Percentiles rank a stretch among this genome's conserved stretches.
These are phyloP conservation scores for Trichoderma afroharzianum DNA, from an alignment of 2,329 filamentous ascomycete species.

Conservation along the genomic window DNA sequence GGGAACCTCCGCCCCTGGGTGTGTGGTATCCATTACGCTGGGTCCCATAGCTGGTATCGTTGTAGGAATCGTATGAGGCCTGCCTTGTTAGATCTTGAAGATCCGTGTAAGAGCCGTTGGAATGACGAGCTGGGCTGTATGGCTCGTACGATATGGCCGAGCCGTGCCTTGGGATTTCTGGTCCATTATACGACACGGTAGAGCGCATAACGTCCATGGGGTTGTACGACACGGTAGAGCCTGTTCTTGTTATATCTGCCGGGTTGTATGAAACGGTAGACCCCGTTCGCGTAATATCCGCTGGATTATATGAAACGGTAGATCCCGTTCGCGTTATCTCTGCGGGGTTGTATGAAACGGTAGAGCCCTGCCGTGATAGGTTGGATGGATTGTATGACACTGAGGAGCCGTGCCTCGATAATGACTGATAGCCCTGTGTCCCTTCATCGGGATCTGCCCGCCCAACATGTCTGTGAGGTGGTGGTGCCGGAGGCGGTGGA, in stretches of 20 bases:
- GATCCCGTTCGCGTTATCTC: constrained; percentile 24
- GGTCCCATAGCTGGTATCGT: constrained; percentile 31
- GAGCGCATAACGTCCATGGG: constrained; percentile 33
- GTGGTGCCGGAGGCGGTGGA: constrained; percentile 77
- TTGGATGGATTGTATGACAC: constrained; percentile 31
- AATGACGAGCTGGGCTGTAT: neutral
- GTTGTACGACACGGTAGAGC: constrained; percentile 30
- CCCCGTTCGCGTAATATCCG: constrained; percentile 33
- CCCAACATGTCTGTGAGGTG: constrained; percentile 70
- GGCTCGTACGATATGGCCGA: constrained; percentile 34
- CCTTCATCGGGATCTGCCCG: constrained; percentile 23
- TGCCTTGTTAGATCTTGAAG: constrained; percentile 33
- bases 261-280: constrained; percentile 34
- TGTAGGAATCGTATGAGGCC: constrained; percentile 40
- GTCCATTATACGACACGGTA: constrained; percentile 31
- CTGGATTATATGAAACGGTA: constrained; percentile 31
- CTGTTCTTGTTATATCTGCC: neutral
- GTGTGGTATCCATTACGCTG: constrained; percentile 41
- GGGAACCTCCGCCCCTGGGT: constrained; percentile 58
- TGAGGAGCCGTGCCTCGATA: constrained; percentile 34
- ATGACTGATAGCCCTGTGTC: constrained; percentile 8
- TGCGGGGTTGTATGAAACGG: constrained; percentile 30
- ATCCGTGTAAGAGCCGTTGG: constrained; percentile 30
- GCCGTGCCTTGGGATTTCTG: constrained; percentile 33
- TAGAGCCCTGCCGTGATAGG: constrained; percentile 35